A percentile compares a stretch with the other conserved stretches of the same genome.
Evolutionary conservation across 1,284 basidiomycete genomes (phyloP).

Genomic region (Boletus semigastroideus): DNA sequence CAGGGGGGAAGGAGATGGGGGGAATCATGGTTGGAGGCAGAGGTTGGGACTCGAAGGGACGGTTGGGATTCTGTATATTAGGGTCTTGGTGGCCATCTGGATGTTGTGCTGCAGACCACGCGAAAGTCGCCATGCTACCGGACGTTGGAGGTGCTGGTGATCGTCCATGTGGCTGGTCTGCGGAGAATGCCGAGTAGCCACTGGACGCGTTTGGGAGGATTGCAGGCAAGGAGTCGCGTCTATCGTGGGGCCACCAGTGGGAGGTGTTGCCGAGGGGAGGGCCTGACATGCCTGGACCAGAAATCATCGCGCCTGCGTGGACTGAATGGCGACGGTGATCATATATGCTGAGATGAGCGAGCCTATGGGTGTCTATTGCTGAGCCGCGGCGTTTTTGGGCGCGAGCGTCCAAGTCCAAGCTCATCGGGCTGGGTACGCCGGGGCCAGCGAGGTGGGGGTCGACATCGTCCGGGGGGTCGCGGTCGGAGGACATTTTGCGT

Average conservation of each 20-base stretch:
- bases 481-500: slow-evolving; percentile 77
- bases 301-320: slow-evolving; percentile 53
- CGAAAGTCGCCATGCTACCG: slow-evolving; percentile 63
- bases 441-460: slow-evolving; percentile 70
- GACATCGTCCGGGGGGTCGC: slow-evolving; percentile 54
- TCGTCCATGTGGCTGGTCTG: slow-evolving; percentile 63
- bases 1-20: slow-evolving; percentile 54
- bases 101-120: slow-evolving; percentile 64
- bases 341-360: slow-evolving; percentile 68
- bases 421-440: slow-evolving; percentile 57
- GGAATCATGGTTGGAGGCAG: slow-evolving; percentile 50
- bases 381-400: slow-evolving; percentile 79
- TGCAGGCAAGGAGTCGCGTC: slow-evolving; percentile 71
- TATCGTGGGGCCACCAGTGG: slow-evolving; percentile 61
- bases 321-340: slow-evolving; percentile 70
- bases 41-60: slow-evolving; percentile 39
- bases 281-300: slow-evolving; percentile 27
- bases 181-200: slow-evolving; percentile 59
- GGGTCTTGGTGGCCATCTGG: slow-evolving; percentile 41
- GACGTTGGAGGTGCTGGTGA: slow-evolving; percentile 56
- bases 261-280: slow-evolving; percentile 15
- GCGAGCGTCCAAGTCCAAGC: slow-evolving; percentile 60
- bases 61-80: slow-evolving; percentile 39
- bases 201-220: slow-evolving; percentile 63
- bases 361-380: slow-evolving; percentile 68